Percentiles rank a stretch among this genome's conserved stretches.
phyloP scores from a whole-genome alignment of 129 eudicot species.

The Artemisia tridentata region DNA sequence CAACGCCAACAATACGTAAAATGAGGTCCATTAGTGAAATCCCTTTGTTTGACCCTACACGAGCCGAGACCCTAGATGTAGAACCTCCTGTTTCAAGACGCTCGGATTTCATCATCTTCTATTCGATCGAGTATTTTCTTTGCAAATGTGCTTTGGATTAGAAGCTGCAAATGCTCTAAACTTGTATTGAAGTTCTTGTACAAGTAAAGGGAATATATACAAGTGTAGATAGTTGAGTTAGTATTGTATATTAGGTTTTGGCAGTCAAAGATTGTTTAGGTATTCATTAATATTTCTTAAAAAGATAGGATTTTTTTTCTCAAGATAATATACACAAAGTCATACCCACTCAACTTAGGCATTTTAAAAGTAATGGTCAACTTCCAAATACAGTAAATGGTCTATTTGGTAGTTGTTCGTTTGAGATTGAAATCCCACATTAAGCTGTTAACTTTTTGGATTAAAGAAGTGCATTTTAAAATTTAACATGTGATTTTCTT shows the following conservation, averaged over 20 bases:
- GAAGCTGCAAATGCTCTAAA: background rate
- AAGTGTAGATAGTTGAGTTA: conserved; percentile 14
- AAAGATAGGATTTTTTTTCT: background rate
- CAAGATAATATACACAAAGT: background rate
- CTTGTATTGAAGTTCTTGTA: conserved; percentile 4
- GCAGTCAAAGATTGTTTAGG: background rate
- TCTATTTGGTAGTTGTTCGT: conserved; percentile 11
- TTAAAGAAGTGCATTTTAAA: background rate
- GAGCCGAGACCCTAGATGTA: conserved; percentile 27
- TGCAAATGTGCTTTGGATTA: background rate
- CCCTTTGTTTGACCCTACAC: conserved; percentile 38
- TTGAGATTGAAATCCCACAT: conserved; percentile 5
- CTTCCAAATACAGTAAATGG: conserved; percentile 9
- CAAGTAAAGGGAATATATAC: conserved; percentile 10
- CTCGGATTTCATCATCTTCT: conserved; percentile 36
- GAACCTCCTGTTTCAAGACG: conserved; percentile 30
- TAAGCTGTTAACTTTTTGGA: background rate
- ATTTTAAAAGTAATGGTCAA: conserved; percentile 10
- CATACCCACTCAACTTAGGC: conserved; percentile 20
- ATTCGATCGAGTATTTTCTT: background rate
- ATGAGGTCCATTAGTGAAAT: conserved; percentile 42
- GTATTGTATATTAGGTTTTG: conserved; percentile 15
- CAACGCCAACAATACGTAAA: conserved; percentile 43
- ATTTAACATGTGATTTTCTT: background rate
- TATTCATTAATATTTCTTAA: background rate